A percentile compares a stretch with the other conserved stretches of the same genome.
Conservation (phyloP, 495 filamentous ascomycete genomes). For the Daldinia concentrica region DNA sequence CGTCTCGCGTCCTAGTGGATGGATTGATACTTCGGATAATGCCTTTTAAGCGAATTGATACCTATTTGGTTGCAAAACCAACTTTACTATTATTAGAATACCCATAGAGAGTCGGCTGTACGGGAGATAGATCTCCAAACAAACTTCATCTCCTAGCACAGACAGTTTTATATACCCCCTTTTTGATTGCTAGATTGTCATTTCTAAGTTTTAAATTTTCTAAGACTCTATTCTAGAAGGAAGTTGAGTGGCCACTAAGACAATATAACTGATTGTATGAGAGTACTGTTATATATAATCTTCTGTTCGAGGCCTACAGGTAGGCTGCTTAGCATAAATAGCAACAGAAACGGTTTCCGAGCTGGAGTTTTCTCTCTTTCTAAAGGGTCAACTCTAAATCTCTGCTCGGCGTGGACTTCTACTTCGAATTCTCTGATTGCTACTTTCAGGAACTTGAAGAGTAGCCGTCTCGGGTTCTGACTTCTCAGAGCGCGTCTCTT, state of each 20-base stretch:
- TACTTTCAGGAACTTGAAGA: slow-evolving; percentile 17
- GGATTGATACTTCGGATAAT: slow-evolving; percentile 9
- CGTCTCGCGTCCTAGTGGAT: neutral
- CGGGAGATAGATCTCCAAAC: neutral
- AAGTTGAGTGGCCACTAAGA: neutral
- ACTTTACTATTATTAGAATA: neutral
- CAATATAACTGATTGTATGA: neutral
- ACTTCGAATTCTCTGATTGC: slow-evolving; percentile 34
- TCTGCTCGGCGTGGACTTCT: slow-evolving; percentile 36
- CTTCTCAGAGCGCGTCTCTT: slow-evolving; percentile 20
- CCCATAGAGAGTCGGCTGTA: neutral
- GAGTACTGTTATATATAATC: neutral
- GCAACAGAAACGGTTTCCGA: neutral
- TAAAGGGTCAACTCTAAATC: neutral
- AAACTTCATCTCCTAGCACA: neutral
- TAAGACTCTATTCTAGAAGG: neutral
- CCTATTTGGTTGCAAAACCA: neutral
- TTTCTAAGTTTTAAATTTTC: neutral
- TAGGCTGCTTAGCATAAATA: neutral
- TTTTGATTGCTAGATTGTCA: neutral
- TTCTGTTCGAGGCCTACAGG: neutral
- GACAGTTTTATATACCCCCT: neutral
- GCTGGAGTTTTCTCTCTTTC: neutral
- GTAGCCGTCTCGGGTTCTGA: neutral
- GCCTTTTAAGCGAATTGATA: neutral